Base-by-base conservation (phyloP, 176 grass and related monocot genomes). In the Triticum dicoccoides region DNA sequence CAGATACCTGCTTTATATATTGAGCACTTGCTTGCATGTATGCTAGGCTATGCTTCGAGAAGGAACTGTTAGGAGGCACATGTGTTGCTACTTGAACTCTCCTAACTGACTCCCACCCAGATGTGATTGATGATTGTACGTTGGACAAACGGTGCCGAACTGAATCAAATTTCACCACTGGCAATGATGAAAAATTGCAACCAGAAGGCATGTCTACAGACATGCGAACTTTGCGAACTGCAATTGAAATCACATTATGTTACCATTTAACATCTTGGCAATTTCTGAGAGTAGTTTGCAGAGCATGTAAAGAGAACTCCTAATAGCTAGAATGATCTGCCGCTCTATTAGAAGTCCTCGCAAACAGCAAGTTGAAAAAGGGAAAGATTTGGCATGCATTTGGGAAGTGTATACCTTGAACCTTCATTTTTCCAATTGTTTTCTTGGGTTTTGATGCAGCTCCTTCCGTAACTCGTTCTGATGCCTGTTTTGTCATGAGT, bases 21-120 rank as follows among this genome's bases (percentile, higher is more conserved):
- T 94, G 92, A 59, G 97, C 97, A 86, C 97, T 95, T 77, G 97
- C 94, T 88, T 96, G 88, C 92, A 99, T 94, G 79, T 99, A 99
- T 79, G 97, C 97, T 86, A 99, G 86, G 78, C 97, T 96, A 69
- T 99, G 97, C 74, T 85, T 96, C 56, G 90, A 94, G 74, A 99
- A 96, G 12, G 97, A 94, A 86, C 90, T 96, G 65, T 91, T 93
- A 83, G 85, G 73, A 61, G 94, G 90, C 42, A 99, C 61, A 67
- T 91, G 92, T 10, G 90, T 92, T 65, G 92, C 86, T 80, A 94
- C 89, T 75, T 92, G 90, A 61, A 93, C 89, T 89, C 82, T 91
- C 66, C 92, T 88, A 86, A 94, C 82, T n/a, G 97, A 94, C 65
- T 96, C 94, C 97, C 97, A 99, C 66, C 92, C 90, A 44, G 94